Percentiles rank a stretch among this genome's conserved stretches.
phyloP scores from a whole-genome alignment of 768 basidiomycete species.

The Boletus coccyginus region DNA sequence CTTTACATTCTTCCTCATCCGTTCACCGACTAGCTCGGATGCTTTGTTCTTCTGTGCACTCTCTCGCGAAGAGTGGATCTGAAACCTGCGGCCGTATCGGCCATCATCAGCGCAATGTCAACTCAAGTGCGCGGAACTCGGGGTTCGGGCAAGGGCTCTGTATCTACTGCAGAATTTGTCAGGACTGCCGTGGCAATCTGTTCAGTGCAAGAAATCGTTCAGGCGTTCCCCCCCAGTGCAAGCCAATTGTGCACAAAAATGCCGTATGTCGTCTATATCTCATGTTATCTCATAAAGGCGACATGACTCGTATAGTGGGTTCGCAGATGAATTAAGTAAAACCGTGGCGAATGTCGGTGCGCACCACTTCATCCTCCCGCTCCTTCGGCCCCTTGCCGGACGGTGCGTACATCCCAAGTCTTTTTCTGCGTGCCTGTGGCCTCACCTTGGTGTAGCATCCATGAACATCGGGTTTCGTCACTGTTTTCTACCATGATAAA shows the following conservation, averaged over 20 bases:
- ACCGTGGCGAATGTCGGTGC: constrained; percentile 47
- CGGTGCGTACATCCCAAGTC: constrained; percentile 35
- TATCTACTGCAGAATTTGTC: constrained; percentile 57
- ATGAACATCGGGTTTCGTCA: constrained; percentile 26
- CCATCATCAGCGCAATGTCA: constrained; percentile 54
- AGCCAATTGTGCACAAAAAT: constrained; percentile 43
- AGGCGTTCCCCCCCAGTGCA: constrained; percentile 40
- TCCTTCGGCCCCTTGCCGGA: constrained; percentile 42
- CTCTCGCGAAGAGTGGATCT: constrained; percentile 67
- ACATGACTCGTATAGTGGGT: constrained; percentile 33
- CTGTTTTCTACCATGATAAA: constrained; percentile 33
- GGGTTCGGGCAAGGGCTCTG: constrained; percentile 26
- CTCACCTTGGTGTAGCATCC: constrained; percentile 26
- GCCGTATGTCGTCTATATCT: constrained; percentile 39
- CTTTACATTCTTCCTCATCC: not conserved
- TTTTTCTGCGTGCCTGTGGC: not conserved
- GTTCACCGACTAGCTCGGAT: constrained; percentile 51
- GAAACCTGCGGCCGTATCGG: constrained; percentile 54
- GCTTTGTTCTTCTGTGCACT: constrained; percentile 68
- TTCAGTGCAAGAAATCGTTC: constrained; percentile 56
- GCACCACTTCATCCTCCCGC: constrained; percentile 54
- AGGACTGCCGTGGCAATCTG: constrained; percentile 66
- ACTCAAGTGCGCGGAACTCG: constrained; percentile 38
- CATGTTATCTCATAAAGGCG: not conserved
- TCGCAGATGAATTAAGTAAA: constrained; percentile 47